Evolutionary conservation across 805 yeast genomes (phyloP).

Genomic region (Lachancea thermotolerans): DNA sequence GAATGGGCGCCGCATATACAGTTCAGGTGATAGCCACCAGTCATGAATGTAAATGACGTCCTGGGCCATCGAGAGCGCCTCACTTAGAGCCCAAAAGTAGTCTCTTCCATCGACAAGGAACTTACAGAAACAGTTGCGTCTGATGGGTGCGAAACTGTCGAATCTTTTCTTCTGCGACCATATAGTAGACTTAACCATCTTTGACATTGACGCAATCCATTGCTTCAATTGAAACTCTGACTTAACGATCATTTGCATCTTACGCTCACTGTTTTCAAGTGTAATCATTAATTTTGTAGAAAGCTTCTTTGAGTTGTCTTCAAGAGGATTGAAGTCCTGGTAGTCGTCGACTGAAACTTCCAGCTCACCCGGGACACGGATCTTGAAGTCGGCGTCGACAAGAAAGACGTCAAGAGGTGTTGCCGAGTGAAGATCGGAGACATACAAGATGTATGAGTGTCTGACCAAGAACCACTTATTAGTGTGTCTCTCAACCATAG

Average conservation of each 20-base stretch:
- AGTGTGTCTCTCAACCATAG: slow-evolving; percentile 86
- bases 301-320: slow-evolving; percentile 33
- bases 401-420: slow-evolving; percentile 86
- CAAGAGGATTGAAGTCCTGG: slow-evolving; percentile 18
- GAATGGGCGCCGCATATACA: slow-evolving; percentile 89
- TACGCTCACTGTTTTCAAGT: slow-evolving; percentile 71
- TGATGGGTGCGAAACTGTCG: slow-evolving; percentile 85
- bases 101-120: slow-evolving; percentile 98
- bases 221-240: slow-evolving; percentile 56
- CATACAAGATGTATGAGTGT: slow-evolving; percentile 77
- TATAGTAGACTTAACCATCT: slow-evolving; percentile 57
- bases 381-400: slow-evolving; percentile 70
- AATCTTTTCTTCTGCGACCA: slow-evolving; percentile 79
- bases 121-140: slow-evolving; percentile 81
- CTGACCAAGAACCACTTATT: slow-evolving; percentile 89
- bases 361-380: slow-evolving; percentile 39
- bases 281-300: slow-evolving; percentile 51
- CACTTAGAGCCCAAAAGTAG: slow-evolving; percentile 91
- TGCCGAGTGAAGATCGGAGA: slow-evolving; percentile 78
- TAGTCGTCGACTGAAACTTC: slow-evolving; percentile 1
- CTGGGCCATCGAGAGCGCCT: slow-evolving; percentile 87
- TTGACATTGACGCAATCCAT: slow-evolving; percentile 70
- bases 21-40: slow-evolving; percentile 97
- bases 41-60: slow-evolving; percentile 93
- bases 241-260: slow-evolving; percentile 61